Base-by-base conservation (phyloP, 805 yeast species). In the Starmerella ratchasimensis region DNA sequence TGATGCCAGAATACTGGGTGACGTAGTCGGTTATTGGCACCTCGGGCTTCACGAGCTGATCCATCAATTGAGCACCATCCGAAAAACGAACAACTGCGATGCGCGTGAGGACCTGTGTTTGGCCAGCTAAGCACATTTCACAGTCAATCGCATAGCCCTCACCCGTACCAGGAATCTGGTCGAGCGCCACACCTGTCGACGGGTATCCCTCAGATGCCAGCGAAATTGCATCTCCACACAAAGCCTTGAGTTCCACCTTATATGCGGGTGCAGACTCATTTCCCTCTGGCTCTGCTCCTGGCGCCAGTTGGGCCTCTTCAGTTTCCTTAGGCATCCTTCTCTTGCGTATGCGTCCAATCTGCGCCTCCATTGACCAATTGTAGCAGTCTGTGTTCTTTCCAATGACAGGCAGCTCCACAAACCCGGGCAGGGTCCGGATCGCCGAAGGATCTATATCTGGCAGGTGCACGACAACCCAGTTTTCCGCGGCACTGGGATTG, bases 1-100 rank as follows among this genome's bases (percentile, higher is more conserved):
- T 81, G 34, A 88, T 82, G 0, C 98, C 98, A 22, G 94, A 82
- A 52, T 72, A 88, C 48, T 63, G 61, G 0, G 97, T 90, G 21
- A 80, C 60, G 55, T 88, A 90, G 57, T 88, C 93, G 0, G 68
- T 69, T 38, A 88, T 83, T 19, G 67, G 71, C 17, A 69, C 79
- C 1, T 62, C 64, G 0, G 98, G 98, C 54, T 79, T 73, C 2
- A 90, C 95, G 17, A 73, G 65, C 44, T 86, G 94, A 42, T 78
- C 58, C 0, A 88, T 55, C 0, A 76, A 69, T 27, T 44, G 38
- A 35, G 72, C 65, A 48, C 69, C 72, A 53, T 80, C 75, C 18
- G 24, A 14, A 26, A 39, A 37, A 13, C 39, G 33, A 1, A 84
- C 69, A 8, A 90, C 46, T 2, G 94, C 80, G 0, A 81, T 72